Evolutionary conservation across 1,284 basidiomycete species (phyloP).

Genomic region (Cutaneotrichosporon spelunceum): DNA sequence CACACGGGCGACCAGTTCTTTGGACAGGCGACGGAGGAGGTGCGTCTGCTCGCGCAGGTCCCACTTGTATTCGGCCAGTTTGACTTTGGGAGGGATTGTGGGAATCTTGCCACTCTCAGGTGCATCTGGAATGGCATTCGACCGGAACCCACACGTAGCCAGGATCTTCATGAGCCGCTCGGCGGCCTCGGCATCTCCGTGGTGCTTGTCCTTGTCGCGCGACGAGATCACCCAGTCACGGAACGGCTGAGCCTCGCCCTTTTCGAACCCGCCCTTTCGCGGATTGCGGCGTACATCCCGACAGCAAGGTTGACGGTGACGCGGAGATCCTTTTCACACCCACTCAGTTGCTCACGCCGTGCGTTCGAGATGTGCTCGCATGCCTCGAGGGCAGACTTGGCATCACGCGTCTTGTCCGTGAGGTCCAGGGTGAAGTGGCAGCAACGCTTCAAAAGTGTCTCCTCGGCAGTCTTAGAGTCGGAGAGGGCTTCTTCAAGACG

Average conservation of each 20-base stretch:
- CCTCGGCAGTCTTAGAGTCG: conserved; percentile 84
- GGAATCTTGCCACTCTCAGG: conserved; percentile 46
- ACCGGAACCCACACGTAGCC: conserved; percentile 46
- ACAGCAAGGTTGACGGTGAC: conserved; percentile 65
- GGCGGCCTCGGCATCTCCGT: conserved; percentile 58
- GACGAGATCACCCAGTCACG: conserved; percentile 38
- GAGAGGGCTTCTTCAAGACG: conserved; percentile 81
- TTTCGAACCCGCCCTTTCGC: conserved; percentile 30
- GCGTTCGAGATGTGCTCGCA: conserved; percentile 86
- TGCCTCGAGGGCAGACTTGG: conserved; percentile 67
- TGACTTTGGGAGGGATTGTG: conserved; percentile 30
- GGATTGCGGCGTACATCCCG: conserved; percentile 49
- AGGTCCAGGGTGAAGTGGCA: conserved; percentile 81
- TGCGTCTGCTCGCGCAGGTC: conserved; percentile 81
- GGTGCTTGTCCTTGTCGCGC: conserved; percentile 55
- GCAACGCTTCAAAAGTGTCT: conserved; percentile 86
- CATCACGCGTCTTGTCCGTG: conserved; percentile 58
- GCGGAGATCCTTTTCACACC: conserved; percentile 72
- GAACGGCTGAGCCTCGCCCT: conserved; percentile 39
- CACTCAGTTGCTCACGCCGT: conserved; percentile 70
- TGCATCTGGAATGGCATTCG: conserved; percentile 27
- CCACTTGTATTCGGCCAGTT: conserved; percentile 64
- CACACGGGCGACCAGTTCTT: conserved; percentile 81
- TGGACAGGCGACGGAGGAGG: conserved; percentile 72
- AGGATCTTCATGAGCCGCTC: conserved; percentile 47